Evolutionary conservation across 805 yeast genomes (phyloP), one percentile per base, ranked within the genome.

Genomic region (Isabelozyma heimii): DNA sequence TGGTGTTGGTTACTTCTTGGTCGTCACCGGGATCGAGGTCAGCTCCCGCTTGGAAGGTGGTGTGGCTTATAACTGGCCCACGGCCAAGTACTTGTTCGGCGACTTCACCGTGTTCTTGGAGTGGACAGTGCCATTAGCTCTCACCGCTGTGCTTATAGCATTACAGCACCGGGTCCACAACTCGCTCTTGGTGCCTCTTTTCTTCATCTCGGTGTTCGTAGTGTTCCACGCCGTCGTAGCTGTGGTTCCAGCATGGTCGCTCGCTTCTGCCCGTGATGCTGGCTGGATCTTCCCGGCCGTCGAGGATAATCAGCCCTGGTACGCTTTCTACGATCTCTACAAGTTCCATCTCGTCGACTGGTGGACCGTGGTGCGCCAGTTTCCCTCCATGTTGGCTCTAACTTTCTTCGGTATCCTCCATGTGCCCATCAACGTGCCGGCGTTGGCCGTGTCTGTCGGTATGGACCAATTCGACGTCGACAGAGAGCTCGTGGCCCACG

Each of bases 391-490:
- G 97, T 70, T 92, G 47, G 99, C 99, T 0, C 74, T 94, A 54
- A 91, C 98, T 0, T 94, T 94, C 63, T 94, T 94, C 61, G 99
- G 99, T 10, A 87, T 94, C 38, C 71, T 94, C 47, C 99, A 94
- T 60, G 99, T 94, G 9, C 99, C 99, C 4, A 94, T 94, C 51
- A 94, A 94, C 63, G 97, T 94, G 12, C 99, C 99, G 1, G 98
- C 99, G 0, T 75, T 94, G 43, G 97, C 98, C 0, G 94, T 91
- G 14, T 87, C 96, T 5, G 80, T 89, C 0, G 89, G 89, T 3
- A 85, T 88, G 79, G 94, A 88, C 65, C 84, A 85, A 48, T 82
- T 88, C 55, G 96, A 91, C 63, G 96, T 94, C 39, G 96, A 94
- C 66, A 78, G 91, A 50, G 99, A 94, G 68, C 77, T 94, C 49